These are phyloP conservation scores for Paecilomyces niveus DNA, from an alignment of 2,329 filamentous ascomycete species.

Conservation along the genomic window DNA sequence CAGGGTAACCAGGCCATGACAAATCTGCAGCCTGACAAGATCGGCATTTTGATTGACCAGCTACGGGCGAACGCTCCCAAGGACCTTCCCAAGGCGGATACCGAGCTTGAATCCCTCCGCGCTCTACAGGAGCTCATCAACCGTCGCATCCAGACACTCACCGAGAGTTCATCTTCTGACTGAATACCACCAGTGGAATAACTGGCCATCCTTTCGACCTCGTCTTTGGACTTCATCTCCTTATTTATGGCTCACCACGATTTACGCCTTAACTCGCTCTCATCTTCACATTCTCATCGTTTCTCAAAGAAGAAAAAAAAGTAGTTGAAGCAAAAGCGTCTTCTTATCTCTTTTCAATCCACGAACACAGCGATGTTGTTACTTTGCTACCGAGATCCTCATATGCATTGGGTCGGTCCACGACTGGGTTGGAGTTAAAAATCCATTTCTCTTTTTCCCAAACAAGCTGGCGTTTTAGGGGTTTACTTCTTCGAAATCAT, in stretches of 20 bases:
- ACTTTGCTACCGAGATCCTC: neutral
- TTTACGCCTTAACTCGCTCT: neutral
- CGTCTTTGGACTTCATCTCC: neutral
- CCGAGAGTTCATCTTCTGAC: neutral
- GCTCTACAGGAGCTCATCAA: conserved; percentile 23
- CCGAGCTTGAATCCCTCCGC: conserved; percentile 23
- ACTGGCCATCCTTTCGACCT: neutral
- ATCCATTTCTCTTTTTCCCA: neutral
- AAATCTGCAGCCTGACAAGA: conserved; percentile 12
- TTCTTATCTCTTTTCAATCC: neutral
- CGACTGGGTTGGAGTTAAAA: neutral
- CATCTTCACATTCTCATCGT: neutral
- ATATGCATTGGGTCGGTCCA: neutral
- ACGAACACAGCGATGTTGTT: neutral
- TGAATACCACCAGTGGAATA: neutral
- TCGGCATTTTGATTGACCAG: conserved; percentile 23
- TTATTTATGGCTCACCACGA: neutral
- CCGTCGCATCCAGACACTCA: conserved; percentile 20
- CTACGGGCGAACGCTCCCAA: conserved; percentile 20
- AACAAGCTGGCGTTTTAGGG: neutral
- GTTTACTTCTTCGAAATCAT: neutral
- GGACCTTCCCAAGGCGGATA: conserved; percentile 16
- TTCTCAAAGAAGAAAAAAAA: neutral
- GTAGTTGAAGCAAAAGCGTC: neutral
- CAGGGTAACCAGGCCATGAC: conserved; percentile 8